Percentiles rank a stretch among this genome's conserved stretches.
Conservation (phyloP, 768 basidiomycete genomes). For the Pisolithus microcarpus region DNA sequence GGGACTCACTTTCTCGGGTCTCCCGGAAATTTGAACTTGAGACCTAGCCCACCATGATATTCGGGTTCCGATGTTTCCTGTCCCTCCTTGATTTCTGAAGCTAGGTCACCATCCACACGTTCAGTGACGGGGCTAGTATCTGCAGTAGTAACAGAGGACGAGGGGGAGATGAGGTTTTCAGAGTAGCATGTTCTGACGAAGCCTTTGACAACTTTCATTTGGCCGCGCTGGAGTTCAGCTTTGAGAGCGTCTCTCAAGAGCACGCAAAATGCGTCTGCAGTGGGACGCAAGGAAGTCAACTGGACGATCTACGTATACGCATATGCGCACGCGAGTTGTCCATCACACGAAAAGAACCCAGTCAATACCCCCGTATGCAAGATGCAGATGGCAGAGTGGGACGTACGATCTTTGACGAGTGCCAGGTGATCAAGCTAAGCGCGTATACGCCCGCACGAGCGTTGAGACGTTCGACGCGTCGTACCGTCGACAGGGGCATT, state of each 20-base stretch:
- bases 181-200: constrained; percentile 94
- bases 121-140: constrained; percentile 39
- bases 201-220: constrained; percentile 88
- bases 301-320: constrained; percentile 65
- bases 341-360: background rate
- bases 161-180: constrained; percentile 67
- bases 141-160: constrained; percentile 37
- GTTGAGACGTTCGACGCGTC: constrained; percentile 90
- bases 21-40: constrained; percentile 85
- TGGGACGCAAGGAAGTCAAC: constrained; percentile 86
- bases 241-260: constrained; percentile 86
- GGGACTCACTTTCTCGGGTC: constrained; percentile 78
- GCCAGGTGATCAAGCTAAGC: constrained; percentile 90
- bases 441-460: constrained; percentile 93
- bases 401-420: constrained; percentile 81
- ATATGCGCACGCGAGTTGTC: background rate
- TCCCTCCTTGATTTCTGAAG: constrained; percentile 46
- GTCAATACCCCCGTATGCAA: background rate
- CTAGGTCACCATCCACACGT: constrained; percentile 61
- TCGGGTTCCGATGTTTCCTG: constrained; percentile 39
- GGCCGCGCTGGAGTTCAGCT: constrained; percentile 78
- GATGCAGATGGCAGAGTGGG: background rate
- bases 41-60: constrained; percentile 73
- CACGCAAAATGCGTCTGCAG: constrained; percentile 88
- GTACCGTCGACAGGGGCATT: constrained; percentile 83